phyloP scores from a whole-genome alignment of 2,329 filamentous ascomycete species.

The Sarocladium oryzae region DNA sequence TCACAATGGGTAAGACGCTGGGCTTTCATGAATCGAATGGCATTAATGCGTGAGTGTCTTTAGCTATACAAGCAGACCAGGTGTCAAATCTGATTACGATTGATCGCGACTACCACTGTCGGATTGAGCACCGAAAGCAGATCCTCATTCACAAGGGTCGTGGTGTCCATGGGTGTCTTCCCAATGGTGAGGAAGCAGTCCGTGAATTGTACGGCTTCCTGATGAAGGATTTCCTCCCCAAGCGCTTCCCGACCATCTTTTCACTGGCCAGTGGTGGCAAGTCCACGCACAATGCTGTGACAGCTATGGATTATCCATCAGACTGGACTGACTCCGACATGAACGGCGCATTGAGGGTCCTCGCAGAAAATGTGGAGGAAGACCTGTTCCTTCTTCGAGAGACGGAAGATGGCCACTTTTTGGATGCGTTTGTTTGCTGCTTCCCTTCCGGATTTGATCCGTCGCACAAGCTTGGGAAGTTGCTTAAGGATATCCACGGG shows the following conservation, averaged over 20 bases:
- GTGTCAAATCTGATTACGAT: conserved; percentile 47
- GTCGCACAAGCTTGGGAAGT: conserved; percentile 39
- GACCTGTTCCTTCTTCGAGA: conserved; percentile 45
- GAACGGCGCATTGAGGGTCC: conserved; percentile 28
- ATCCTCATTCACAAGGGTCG: conserved; percentile 32
- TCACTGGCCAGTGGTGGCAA: conserved; percentile 23
- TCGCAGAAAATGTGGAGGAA: conserved; percentile 48
- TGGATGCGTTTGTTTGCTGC: conserved; percentile 44
- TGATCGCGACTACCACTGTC: conserved; percentile 41
- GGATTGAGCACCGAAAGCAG: conserved; percentile 32
- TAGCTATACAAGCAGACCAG: conserved; percentile 35
- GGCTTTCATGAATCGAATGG: no score
- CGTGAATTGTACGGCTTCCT: conserved; percentile 43
- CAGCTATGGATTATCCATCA: conserved; percentile 22
- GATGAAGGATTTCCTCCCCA: conserved; percentile 38
- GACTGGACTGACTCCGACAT: conserved; percentile 17
- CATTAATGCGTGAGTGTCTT: neutral
- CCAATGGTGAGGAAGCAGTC: conserved; percentile 34
- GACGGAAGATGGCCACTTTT: conserved; percentile 33
- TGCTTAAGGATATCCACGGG: conserved; percentile 41
- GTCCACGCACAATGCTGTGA: conserved; percentile 34
- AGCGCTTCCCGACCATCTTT: conserved; percentile 43
- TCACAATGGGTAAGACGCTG: conserved; percentile 53
- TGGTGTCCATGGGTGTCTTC: conserved; percentile 36
- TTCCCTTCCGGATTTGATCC: conserved; percentile 48